Conservation (phyloP, 2,329 filamentous ascomycete genomes). For the Talaromyces rugulosus region DNA sequence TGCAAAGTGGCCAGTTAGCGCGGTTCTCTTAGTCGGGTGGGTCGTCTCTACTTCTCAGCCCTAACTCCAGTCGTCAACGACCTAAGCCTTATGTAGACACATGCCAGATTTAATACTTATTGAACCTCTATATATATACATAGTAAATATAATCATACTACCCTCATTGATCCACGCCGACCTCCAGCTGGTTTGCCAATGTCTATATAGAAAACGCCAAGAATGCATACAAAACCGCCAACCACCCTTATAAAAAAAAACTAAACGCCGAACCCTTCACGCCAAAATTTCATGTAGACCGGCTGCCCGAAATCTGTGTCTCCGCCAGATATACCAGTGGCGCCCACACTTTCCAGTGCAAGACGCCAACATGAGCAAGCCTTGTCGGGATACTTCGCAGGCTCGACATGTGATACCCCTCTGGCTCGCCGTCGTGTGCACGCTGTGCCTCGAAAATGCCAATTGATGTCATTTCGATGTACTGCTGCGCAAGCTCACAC, state of each 20-base stretch:
- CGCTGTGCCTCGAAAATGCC: conserved; percentile 43
- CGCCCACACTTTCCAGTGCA: conserved; percentile 90
- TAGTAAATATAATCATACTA: neutral
- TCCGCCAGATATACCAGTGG: conserved; percentile 61
- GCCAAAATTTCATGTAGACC: neutral
- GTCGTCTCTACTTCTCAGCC: no score
- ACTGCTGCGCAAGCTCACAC: conserved; percentile 29
- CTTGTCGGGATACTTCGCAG: conserved; percentile 57
- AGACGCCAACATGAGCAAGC: conserved; percentile 73
- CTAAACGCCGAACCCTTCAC: no score
- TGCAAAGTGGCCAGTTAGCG: no score
- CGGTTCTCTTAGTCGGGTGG: no score
- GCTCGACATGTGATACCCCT: neutral
- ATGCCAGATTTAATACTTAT: no score
- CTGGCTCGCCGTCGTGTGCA: conserved; percentile 5
- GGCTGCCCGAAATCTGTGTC: neutral
- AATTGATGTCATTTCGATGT: conserved; percentile 38
- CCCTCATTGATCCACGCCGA: neutral
- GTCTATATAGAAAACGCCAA: conserved; percentile 1
- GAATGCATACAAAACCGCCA: conserved; percentile 8
- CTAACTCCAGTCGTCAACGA: no score
- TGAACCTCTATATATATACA: neutral
- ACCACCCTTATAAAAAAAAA: neutral
- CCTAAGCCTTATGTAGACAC: no score
- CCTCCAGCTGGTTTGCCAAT: neutral